Base-by-base conservation (phyloP, 108 stramenopile genomes). In the Mayamaea pseudoterrestris region DNA sequence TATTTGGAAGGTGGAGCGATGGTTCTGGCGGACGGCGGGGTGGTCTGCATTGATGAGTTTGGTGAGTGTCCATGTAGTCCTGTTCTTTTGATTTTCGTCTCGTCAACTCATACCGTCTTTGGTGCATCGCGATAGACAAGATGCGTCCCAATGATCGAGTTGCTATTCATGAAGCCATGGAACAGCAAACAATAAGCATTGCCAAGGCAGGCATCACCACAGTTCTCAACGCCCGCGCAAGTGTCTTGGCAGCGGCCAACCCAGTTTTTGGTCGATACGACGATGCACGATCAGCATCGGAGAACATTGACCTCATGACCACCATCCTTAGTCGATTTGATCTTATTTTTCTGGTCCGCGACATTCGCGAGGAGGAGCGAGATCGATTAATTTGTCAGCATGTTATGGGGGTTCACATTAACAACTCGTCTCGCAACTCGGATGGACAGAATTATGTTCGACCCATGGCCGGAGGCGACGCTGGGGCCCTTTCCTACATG, bases 131-230 rank as follows among this genome's bases (percentile, higher is more conserved):
- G n/a, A n/a, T n/a, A n/a, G 40, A 51, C 39, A 93, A 89, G 76
- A 98, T 98, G 97, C 50, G 96, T 26, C 95, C 95, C 28, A 77
- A 83, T 20, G 96, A 97, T 69, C 79, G 98, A 18, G 96, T 97
- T 14, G 98, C 96, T 17, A 97, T 99, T 44, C 98, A 99, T 63
- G 95, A 99, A 66, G 98, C 97, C 20, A 99, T 99, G 98, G 98
- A 99, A 66, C 98, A 99, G 59, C 98, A 99, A 58, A 99, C 98
- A n/a, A 97, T 99, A 27, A 90, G 90, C 41, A 67, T 99, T 24
- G 98, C 97, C 40, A 99, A 99, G 65, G 96, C 98, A 0, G 98
- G 96, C 14, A 99, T 99, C 58, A 95, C 94, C 12, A 96, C 95
- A 3, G 93, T 97, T 0, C 74, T 99, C n/a, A 97, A 97, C 62